Conservation (phyloP, 2,329 filamentous ascomycete genomes). For the Magnaporthales sp. region DNA sequence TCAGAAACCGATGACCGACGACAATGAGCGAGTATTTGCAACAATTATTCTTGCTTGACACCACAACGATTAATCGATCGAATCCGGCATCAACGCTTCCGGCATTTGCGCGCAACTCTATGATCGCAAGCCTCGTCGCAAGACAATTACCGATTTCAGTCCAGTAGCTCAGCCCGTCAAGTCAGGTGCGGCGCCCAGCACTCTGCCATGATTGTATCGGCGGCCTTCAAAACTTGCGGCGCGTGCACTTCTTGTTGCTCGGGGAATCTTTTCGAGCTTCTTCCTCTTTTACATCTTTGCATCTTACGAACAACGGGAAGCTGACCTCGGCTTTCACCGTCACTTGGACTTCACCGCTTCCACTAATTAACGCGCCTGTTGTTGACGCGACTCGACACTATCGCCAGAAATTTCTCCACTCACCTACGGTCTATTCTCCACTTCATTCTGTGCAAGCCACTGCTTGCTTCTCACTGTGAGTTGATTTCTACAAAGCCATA, state of each 20-base stretch:
- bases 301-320: not conserved
- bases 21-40: not conserved
- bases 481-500: not conserved
- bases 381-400: not conserved
- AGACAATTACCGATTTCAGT: not conserved
- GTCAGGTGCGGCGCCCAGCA: not conserved
- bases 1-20: not conserved
- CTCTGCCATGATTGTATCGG: slow-evolving; percentile 1
- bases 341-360: not conserved
- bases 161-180: not conserved
- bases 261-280: not conserved
- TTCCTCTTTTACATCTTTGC: not conserved
- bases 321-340: not conserved
- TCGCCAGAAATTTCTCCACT: not conserved
- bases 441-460: not conserved
- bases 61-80: not conserved
- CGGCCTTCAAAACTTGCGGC: not conserved
- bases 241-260: slow-evolving; percentile 1
- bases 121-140: not conserved
- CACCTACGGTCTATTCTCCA: not conserved
- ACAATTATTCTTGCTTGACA: not conserved
- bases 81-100: not conserved
- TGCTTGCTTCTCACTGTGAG: not conserved
- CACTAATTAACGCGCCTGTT: not conserved
- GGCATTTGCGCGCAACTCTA: not conserved